A percentile compares a stretch with the other conserved stretches of the same genome.
Conservation (phyloP, 208 protist species). For the Trypanosoma melophagium region DNA sequence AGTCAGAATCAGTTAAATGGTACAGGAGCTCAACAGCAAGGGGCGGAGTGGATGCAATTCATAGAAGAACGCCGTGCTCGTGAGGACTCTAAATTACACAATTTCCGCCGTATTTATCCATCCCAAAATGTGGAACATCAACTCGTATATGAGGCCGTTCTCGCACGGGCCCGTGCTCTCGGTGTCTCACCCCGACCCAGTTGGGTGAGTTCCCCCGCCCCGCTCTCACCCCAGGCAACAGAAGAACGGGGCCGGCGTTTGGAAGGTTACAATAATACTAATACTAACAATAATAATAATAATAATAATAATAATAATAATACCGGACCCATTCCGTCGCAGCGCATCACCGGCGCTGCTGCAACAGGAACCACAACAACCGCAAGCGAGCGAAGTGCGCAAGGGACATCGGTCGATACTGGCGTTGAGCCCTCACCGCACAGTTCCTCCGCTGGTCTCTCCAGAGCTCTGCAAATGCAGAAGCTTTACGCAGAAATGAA, state of each 20-base stretch:
- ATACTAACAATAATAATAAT: neutral
- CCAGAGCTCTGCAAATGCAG: constrained; percentile 11
- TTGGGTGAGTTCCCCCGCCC: constrained; percentile 1
- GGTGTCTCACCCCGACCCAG: constrained; percentile 7
- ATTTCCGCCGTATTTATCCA: constrained; percentile 86
- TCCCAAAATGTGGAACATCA: constrained; percentile 54
- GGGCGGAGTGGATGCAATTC: constrained; percentile 10
- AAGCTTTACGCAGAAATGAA: constrained; percentile 11
- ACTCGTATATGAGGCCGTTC: constrained; percentile 69
- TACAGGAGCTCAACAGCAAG: neutral
- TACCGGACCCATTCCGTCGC: neutral
- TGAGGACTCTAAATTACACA: constrained; percentile 79
- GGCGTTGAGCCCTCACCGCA: neutral
- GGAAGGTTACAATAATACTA: neutral
- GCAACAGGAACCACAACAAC: neutral
- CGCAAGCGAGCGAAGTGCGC: neutral
- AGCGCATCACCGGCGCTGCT: neutral
- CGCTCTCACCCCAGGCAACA: constrained; percentile 8
- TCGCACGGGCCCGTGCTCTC: constrained; percentile 35
- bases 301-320: neutral
- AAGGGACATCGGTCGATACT: neutral
- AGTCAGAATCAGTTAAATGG: no score
- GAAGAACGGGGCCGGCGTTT: constrained; percentile 23
- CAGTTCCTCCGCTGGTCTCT: neutral
- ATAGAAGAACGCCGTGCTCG: constrained; percentile 37